phyloP scores from a whole-genome alignment of 768 basidiomycete species.

The Suillus plorans region DNA sequence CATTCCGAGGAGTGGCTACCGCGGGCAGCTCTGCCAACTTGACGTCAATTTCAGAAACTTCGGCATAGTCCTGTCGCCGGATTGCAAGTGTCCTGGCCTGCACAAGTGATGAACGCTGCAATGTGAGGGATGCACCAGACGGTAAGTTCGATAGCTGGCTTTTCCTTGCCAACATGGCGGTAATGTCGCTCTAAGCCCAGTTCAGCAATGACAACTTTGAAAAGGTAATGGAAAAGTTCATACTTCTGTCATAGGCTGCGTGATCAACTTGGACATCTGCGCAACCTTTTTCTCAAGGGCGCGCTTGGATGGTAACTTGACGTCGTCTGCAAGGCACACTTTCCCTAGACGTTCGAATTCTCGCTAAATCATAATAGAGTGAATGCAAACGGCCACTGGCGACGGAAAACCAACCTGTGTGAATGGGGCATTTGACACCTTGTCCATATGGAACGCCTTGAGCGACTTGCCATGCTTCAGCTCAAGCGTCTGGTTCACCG shows the following conservation, averaged over 20 bases:
- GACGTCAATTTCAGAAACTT: constrained; percentile 60
- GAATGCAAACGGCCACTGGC: constrained; percentile 3
- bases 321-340: constrained; percentile 46
- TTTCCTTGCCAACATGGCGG: constrained; percentile 75
- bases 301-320: constrained; percentile 67
- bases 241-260: constrained; percentile 80
- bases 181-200: constrained; percentile 68
- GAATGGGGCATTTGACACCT: constrained; percentile 76
- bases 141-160: constrained; percentile 39
- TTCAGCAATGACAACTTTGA: constrained; percentile 12
- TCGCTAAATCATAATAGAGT: constrained; percentile 42
- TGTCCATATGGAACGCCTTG: constrained; percentile 73
- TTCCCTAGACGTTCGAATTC: constrained; percentile 67
- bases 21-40: constrained; percentile 56
- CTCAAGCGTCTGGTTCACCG: constrained; percentile 64
- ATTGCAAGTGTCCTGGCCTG: constrained; percentile 74
- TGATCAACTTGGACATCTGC: constrained; percentile 57
- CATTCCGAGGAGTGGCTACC: constrained; percentile 19
- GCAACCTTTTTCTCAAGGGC: constrained; percentile 64
- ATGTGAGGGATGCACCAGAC: constrained; percentile 34
- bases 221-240: constrained; percentile 9
- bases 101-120: constrained; percentile 66
- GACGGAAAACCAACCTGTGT: constrained; percentile 47
- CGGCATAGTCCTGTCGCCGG: constrained; percentile 67
- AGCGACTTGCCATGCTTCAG: constrained; percentile 75